Conservation (phyloP, 176 grass and related monocot species). For the Eragrostis nindensis region DNA sequence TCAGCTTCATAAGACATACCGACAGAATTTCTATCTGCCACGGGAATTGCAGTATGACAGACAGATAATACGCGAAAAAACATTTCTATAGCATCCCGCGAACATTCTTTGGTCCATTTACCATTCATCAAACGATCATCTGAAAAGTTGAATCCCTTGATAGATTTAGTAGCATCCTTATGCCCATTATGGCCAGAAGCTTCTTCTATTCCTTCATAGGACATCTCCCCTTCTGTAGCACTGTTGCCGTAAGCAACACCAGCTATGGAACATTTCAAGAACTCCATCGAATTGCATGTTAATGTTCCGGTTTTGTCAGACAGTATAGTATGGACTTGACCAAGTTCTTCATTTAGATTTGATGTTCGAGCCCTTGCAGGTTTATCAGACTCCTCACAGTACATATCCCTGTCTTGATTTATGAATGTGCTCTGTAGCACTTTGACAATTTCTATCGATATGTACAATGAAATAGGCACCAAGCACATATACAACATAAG, state of each 20-base stretch:
- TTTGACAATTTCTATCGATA: slow-evolving; percentile 96
- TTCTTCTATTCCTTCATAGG: slow-evolving; percentile 64
- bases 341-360: slow-evolving; percentile 94
- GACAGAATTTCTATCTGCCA: slow-evolving; percentile 56
- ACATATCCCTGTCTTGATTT: slow-evolving; percentile 87
- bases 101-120: slow-evolving; percentile 72
- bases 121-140: slow-evolving; percentile 75
- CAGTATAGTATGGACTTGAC: slow-evolving; percentile 90
- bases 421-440: slow-evolving; percentile 87
- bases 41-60: slow-evolving; percentile 94
- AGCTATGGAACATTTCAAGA: slow-evolving; percentile 92
- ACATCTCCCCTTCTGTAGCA: slow-evolving; percentile 64
- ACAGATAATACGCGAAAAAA: slow-evolving; percentile 84
- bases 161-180: slow-evolving; percentile 34
- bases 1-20: slow-evolving; percentile 88
- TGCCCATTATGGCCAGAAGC: slow-evolving; percentile 45
- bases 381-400: slow-evolving; percentile 81
- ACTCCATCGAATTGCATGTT: slow-evolving; percentile 99
- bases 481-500: slow-evolving; percentile 89
- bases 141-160: slow-evolving; percentile 89
- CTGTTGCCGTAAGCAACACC: slow-evolving; percentile 74
- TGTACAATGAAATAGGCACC: slow-evolving; percentile 94
- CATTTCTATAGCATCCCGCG: slow-evolving; percentile 64
- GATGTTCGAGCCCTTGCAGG: slow-evolving; percentile 88
- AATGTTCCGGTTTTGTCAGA: slow-evolving; percentile 96